Evolutionary conservation across 2,329 filamentous ascomycete genomes (phyloP), one percentile per base, ranked within the genome.

Genomic region (Colletotrichum spaethianum): DNA sequence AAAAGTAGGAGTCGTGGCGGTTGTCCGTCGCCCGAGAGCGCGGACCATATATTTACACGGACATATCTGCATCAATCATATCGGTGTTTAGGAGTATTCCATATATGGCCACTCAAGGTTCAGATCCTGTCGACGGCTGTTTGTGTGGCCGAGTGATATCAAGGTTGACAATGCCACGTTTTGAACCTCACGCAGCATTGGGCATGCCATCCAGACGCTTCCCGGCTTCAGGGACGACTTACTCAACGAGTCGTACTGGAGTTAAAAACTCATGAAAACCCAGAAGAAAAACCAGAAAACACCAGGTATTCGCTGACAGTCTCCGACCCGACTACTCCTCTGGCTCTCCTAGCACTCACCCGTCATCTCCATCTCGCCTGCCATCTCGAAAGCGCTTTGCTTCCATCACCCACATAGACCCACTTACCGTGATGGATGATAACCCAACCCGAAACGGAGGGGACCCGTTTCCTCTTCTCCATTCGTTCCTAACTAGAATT

Each of bases 21-120:
- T 26, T 52, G 59, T 69, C 23, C n/a, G 44, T 50, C 31, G 33
- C 40, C 48, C 48, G 3, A 42, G 48, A 23, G 44, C 26, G 65
- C 36, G 18, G 44, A 46, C 38, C 23, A 57, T 50, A 42, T 57
- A 60, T 72, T 57, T 72, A 69, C 65, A 69, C 69, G 63, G 69
- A 63, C 48, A 52, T 72, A 48, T 52, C 36, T 53, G 38, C 59
- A 72, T 69, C 64, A 72, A 69, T 67, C 26, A 68, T 48, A 69
- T 38, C 65, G 52, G 36, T 53, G 46, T 53, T 42, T 38, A 52
- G 23, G 14, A 40, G 46, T n/a, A n/a, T n/a, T 40, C 18, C 14
- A 42, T 6, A n/a, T 20, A 18, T 48, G n/a, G 33, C 23, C 18
- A 28, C 16, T 23, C 20, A 6, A 8, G 16, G 16, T 31, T 9